A percentile compares a stretch with the other conserved stretches of the same genome.
phyloP scores from a whole-genome alignment of 2,329 filamentous ascomycete species.

The Beauveria scarabaeidicola region DNA sequence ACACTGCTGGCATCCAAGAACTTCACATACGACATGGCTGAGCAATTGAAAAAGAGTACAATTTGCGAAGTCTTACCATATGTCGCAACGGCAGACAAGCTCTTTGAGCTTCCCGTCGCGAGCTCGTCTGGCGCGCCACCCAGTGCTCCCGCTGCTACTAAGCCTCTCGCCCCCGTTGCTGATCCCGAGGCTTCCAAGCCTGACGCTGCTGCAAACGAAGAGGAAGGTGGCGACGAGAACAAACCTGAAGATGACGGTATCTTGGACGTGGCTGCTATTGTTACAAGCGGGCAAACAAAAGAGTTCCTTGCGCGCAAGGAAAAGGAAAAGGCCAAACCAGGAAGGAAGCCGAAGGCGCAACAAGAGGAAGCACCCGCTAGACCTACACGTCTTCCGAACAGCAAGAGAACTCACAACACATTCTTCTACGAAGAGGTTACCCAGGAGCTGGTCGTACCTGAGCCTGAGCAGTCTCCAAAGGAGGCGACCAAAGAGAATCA shows the following conservation, averaged over 20 bases:
- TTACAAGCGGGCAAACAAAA: conserved; percentile 70
- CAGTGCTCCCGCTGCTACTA: conserved; percentile 17
- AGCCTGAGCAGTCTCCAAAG: conserved; percentile 20
- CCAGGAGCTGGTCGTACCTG: conserved; percentile 42
- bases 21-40: conserved; percentile 58
- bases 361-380: conserved; percentile 48
- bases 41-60: conserved; percentile 58
- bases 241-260: conserved; percentile 59
- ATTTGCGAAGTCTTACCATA: conserved; percentile 61
- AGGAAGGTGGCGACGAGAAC: conserved; percentile 30
- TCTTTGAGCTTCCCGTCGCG: conserved; percentile 39
- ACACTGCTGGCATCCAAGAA: conserved; percentile 54
- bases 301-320: conserved; percentile 80
- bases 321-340: conserved; percentile 64
- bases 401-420: conserved; percentile 57
- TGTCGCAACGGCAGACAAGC: conserved; percentile 31
- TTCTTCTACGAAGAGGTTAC: conserved; percentile 67
- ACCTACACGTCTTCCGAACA: conserved; percentile 57
- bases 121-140: conserved; percentile 23
- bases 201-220: conserved; percentile 16
- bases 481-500: conserved; percentile 6
- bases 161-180: conserved; percentile 15
- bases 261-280: conserved; percentile 75
- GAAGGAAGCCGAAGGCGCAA: conserved; percentile 43
- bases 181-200: neutral